Evolutionary conservation across 2,329 filamentous ascomycete species (phyloP).

Genomic region (Nothopassalora personata): DNA sequence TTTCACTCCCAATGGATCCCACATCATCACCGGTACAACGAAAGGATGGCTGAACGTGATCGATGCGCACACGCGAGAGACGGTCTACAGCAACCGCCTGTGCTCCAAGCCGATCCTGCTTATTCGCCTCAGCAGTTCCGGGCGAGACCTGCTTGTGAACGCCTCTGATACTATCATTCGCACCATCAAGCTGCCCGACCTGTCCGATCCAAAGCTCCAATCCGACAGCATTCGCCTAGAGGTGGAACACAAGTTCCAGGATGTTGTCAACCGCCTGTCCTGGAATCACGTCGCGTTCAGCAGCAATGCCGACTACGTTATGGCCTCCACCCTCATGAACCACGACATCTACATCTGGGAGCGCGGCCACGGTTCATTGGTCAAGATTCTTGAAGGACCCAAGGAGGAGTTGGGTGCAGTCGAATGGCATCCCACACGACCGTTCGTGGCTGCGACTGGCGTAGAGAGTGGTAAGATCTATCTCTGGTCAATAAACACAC

Average conservation of each 20-base stretch:
- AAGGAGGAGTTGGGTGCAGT: slow-evolving; percentile 95
- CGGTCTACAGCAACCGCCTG: slow-evolving; percentile 84
- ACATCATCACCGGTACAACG: slow-evolving; percentile 87
- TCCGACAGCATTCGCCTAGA: slow-evolving; percentile 82
- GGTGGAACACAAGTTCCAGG: slow-evolving; percentile 96
- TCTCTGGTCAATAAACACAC: slow-evolving; percentile 91
- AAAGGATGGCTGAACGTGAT: slow-evolving; percentile 97
- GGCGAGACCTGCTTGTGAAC: slow-evolving; percentile 84
- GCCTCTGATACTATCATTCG: slow-evolving; percentile 92
- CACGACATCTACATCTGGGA: slow-evolving; percentile 99
- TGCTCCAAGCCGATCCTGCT: slow-evolving; percentile 85
- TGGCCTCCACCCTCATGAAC: slow-evolving; percentile 95
- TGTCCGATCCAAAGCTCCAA: slow-evolving; percentile 59
- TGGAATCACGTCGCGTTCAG: slow-evolving; percentile 99
- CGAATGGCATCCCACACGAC: slow-evolving; percentile 89
- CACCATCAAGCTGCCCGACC: slow-evolving; percentile 82
- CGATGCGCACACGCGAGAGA: slow-evolving; percentile 70
- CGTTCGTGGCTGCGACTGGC: slow-evolving; percentile 84
- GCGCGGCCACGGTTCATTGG: slow-evolving; percentile 82
- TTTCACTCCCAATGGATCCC: slow-evolving; percentile 77
- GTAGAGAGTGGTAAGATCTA: slow-evolving; percentile 90
- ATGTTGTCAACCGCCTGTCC: slow-evolving; percentile 86
- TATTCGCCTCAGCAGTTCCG: slow-evolving; percentile 75
- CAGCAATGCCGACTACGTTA: slow-evolving; percentile 89
- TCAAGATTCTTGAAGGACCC: slow-evolving; percentile 93